phyloP scores from a whole-genome alignment of 148 eudicot genomes.

The Silene conica region DNA sequence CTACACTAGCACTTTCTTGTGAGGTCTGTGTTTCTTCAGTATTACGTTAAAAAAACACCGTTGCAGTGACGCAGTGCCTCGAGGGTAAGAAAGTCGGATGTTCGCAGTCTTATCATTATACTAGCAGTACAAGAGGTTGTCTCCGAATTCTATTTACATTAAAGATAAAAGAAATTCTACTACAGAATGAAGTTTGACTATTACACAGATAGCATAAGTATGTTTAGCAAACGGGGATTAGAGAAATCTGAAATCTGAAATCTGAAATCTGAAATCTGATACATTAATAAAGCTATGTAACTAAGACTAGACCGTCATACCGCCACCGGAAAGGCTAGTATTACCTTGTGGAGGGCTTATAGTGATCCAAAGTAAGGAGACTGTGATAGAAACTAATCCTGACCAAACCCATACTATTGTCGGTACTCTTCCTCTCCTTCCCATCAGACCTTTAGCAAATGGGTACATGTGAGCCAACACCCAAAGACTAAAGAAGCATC shows the following conservation, averaged over 20 bases:
- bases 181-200: neutral
- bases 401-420: slow-evolving; percentile 87
- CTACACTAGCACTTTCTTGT: too few species aligned
- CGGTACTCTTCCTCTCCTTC: slow-evolving; percentile 69
- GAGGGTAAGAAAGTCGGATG: too few species aligned
- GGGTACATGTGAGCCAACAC: slow-evolving; percentile 90
- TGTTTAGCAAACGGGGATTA: neutral
- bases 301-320: slow-evolving; percentile 19
- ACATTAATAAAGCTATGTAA: neutral
- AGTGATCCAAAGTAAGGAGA: slow-evolving; percentile 76
- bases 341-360: slow-evolving; percentile 47
- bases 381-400: slow-evolving; percentile 60
- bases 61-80: too few species aligned
- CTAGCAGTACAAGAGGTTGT: too few species aligned
- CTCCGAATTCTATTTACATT: neutral
- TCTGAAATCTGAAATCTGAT: too few species aligned
- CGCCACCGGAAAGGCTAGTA: slow-evolving; percentile 15
- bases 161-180: neutral
- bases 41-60: too few species aligned
- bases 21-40: neutral
- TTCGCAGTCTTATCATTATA: too few species aligned
- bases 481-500: slow-evolving; percentile 70
- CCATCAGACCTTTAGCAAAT: slow-evolving; percentile 80
- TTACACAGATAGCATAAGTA: slow-evolving; percentile 3
- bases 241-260: neutral